These are phyloP conservation scores for Castanea sativa DNA, from an alignment of 306 rosid genomes.

Conservation along the genomic window DNA sequence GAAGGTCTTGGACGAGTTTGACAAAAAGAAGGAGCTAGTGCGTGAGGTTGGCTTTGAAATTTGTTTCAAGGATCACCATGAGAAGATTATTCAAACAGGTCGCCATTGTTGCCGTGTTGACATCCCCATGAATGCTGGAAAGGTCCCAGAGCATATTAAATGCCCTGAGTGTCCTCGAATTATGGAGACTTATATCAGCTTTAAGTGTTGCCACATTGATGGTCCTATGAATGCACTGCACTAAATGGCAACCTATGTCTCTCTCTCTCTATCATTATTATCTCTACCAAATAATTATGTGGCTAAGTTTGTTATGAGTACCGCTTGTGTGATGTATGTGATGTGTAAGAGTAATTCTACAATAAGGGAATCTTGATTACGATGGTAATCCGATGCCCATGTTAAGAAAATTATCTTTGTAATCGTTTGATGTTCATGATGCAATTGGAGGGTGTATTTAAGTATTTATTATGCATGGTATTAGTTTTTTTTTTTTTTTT, in stretches of 20 bases:
- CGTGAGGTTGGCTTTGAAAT: constrained; percentile 34
- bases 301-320: neutral
- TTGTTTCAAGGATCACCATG: constrained; percentile 23
- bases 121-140: constrained; percentile 2
- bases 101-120: constrained; percentile 14
- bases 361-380: too few species aligned
- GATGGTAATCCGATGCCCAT: too few species aligned
- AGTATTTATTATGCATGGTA: too few species aligned
- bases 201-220: constrained; percentile 43
- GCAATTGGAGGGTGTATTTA: too few species aligned
- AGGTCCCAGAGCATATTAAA: constrained; percentile 18
- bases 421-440: too few species aligned
- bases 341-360: too few species aligned
- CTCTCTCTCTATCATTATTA: too few species aligned
- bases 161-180: constrained; percentile 31
- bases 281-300: neutral
- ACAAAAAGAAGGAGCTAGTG: constrained; percentile 37
- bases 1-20: constrained; percentile 41
- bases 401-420: too few species aligned
- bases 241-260: neutral
- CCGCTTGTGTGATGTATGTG: too few species aligned
- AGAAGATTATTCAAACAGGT: constrained; percentile 1
- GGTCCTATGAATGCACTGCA: neutral
- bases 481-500: too few species aligned
- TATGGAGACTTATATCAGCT: constrained; percentile 38